Evolutionary conservation across 306 rosid genomes (phyloP).

Genomic region (Sphenostylis stenocarpa): DNA sequence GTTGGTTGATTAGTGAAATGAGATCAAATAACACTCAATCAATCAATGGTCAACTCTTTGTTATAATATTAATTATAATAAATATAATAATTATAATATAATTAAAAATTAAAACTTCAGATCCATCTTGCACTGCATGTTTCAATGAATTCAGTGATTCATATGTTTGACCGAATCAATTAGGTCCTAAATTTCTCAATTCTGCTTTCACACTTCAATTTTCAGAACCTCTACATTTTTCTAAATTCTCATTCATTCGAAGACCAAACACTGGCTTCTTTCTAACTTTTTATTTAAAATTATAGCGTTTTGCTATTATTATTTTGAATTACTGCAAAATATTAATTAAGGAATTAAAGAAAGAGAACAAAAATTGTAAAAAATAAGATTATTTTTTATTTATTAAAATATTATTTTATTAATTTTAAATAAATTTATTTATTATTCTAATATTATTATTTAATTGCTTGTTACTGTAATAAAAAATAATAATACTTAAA

Average conservation of each 20-base stretch:
- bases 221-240: neutral
- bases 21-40: neutral
- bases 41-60: slow-evolving; percentile 34
- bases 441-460: too few relatives aligned
- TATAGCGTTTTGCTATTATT: neutral
- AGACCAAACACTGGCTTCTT: neutral
- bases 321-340: neutral
- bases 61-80: neutral
- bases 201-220: slow-evolving; percentile 5
- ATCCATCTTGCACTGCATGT: neutral
- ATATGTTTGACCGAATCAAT: slow-evolving; percentile 18
- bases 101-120: neutral
- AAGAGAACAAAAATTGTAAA: too few relatives aligned
- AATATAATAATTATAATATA: too few relatives aligned
- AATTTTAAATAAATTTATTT: too few relatives aligned
- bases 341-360: neutral
- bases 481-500: too few relatives aligned
- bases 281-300: neutral
- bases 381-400: too few relatives aligned
- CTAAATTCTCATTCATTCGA: neutral
- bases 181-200: too few relatives aligned
- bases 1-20: slow-evolving; percentile 25
- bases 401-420: too few relatives aligned
- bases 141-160: neutral
- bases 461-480: too few relatives aligned